Evolutionary conservation across 441 rosid species (phyloP), one percentile per base, ranked within the genome.

Genomic region (Manihot esculenta): DNA sequence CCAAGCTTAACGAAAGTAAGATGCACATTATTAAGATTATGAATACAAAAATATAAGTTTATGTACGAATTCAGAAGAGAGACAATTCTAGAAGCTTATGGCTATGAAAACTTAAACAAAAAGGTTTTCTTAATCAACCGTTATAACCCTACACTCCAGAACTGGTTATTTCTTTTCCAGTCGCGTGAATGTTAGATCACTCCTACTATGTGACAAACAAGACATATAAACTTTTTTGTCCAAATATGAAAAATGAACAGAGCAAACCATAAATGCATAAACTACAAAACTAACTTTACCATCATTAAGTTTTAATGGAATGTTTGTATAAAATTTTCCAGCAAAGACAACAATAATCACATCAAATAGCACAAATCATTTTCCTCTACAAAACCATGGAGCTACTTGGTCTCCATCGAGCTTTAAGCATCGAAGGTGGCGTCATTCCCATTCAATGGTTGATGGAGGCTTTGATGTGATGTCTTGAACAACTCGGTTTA

Each of bases 391-490:
- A 13, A 65, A 51, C 63, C 60, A 30, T 18, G 63, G 69, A 62
- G 33, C 45, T 56, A 23, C 79, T 66, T 30, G 48, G n/a, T 72
- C 58, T 67, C 55, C 21, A 44, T 18, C 10, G 23, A 61, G 45
- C 57, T 60, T 67, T 21, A 11, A 17, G 69, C 70, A 66, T 68
- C 66, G 65, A 71, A 27, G 50, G 44, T 54, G 70, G 73, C 18
- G 57, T 85, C 79, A 94, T 80, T 94, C 97, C 98, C 98, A 93
- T 74, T 95, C 97, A 47, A 95, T 93, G 6, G 97, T 95, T 70
- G 98, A 93, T 58, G 99, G 99, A 75, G 97, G 97, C 83, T 95
- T 93, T 13, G 97, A 91, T 74, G 98, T 95, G 18, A 95, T 91
- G 83, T 95, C 96, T 79, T 79, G 96, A 78, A 88, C 89, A 75